Base-by-base conservation (phyloP, 306 rosid species). In the Vigna hirtella region DNA sequence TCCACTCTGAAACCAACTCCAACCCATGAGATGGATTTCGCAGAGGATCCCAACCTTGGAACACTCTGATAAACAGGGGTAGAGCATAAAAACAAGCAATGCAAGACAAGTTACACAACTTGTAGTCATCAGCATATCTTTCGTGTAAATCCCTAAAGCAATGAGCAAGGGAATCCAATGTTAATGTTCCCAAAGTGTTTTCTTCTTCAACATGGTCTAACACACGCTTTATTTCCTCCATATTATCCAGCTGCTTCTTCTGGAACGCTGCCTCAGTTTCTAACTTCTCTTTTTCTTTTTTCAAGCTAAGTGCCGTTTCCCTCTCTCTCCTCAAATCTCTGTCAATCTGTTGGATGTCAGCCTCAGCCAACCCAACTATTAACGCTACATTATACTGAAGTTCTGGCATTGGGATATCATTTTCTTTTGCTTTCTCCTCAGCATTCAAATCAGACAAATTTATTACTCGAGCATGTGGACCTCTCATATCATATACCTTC, bases 1-100 rank as follows among this genome's bases (percentile, higher is more conserved):
- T 93, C 99, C 99, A 93, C 70, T 66, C 70, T 16, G 93, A 81
- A 52, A 93, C 83, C 84, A 86, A 80, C 68, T 93, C 89, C 79
- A 88, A 79, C 22, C 97, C 96, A 70, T 89, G 90, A 15, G 80
- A 89, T 2, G 93, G 96, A 82, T 89, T 89, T 66, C 76, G 90
- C 67, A 93, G 96, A 72, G 97, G 98, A 85, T 95, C 94, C 96
- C 98, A 93, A 50, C 96, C 94, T 77, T 91, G 98, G 85, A 93
- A 95, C 77, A 83, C 88, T 83, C 94, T 88, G 52, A 91, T 86
- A 81, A 93, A 86, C 83, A 91, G 81, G 58, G 99, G 97, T 38
- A 93, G 66, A 38, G 96, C 98, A 84, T 80, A 91, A 18, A 93
- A 91, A 83, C 93, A 89, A 56, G 98, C 97, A 87, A 93, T 89